phyloP scores from a whole-genome alignment of 2,329 filamentous ascomycete genomes.

The Juglanconis oblonga region DNA sequence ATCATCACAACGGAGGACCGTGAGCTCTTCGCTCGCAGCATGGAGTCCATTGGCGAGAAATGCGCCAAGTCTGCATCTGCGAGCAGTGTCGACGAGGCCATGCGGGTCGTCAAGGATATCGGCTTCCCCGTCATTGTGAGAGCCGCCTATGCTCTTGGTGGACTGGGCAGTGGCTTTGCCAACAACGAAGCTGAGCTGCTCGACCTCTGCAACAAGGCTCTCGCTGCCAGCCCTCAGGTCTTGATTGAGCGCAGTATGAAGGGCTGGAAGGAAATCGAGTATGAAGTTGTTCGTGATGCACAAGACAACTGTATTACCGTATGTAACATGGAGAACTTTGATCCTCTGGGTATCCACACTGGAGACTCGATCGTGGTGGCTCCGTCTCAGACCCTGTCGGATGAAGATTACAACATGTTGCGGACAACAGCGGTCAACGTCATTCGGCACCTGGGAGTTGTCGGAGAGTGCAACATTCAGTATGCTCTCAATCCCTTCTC shows the following conservation, averaged over 20 bases:
- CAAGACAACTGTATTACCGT: conserved; percentile 99
- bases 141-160: conserved; percentile 92
- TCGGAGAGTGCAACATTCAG: conserved; percentile 98
- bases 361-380: conserved; percentile 98
- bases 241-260: conserved; percentile 99
- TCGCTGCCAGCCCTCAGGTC: conserved; percentile 92
- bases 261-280: conserved; percentile 99
- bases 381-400: conserved; percentile 92
- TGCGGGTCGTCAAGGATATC: conserved; percentile 84
- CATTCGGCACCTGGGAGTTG: conserved; percentile 91
- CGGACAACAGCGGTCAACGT: conserved; percentile 97
- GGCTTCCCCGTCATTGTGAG: conserved; percentile 96
- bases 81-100: conserved; percentile 81
- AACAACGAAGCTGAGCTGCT: conserved; percentile 79
- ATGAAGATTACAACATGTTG: conserved; percentile 99
- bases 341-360: conserved; percentile 94
- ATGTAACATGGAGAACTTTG: conserved; percentile 99
- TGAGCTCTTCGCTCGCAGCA: conserved; percentile 94
- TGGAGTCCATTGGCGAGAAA: conserved; percentile 98
- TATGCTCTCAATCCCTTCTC: conserved; percentile 96
- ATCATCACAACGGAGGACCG: conserved; percentile 98
- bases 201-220: conserved; percentile 89
- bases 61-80: conserved; percentile 97
- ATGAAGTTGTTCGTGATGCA: conserved; percentile 95
- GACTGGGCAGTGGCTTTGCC: conserved; percentile 92